Evolutionary conservation across 352 stramenopile genomes (phyloP), one percentile per base, ranked within the genome.

Genomic region (Phytopythium kandeliae): DNA sequence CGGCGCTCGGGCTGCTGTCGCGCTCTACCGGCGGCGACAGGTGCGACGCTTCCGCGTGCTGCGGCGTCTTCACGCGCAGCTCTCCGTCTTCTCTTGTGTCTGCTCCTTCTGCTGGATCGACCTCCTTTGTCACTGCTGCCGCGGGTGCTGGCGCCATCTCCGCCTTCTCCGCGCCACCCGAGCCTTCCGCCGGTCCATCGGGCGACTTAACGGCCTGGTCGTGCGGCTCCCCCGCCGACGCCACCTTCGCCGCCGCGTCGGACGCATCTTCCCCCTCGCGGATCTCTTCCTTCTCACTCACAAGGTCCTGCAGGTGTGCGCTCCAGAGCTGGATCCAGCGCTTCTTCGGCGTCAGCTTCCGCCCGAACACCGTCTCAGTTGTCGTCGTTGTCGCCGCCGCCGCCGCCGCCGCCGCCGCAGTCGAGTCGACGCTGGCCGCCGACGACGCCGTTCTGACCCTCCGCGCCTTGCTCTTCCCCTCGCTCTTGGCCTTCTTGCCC

Each of bases 261-360:
- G 0, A 0, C 19, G 38, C 46, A 26, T 64, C 41, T 8, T 36
- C 44, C 3, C 31, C 19, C 22, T 62, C 59, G 8, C 30, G 53
- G 12, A 33, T 51, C 26, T 48, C 67, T 13, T 51, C 50, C 35
- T 46, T 46, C 3, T 46, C 40, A 22, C 40, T 45, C 19, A 34
- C 33, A 15, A 38, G 24, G 38, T 66, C 44, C 42, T 67, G 66
- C 47, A 71, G 36, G 57, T 90, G 67, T 16, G 71, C 67, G 33
- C 63, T 87, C 80, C 80, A 91, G 6, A 70, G 54, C 61, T 81
- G 74, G 43, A 91, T 89, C 80, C 80, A 91, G 49, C 71, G 70
- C 65, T 86, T 81, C 66, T 91, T 89, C 48, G 78, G 80, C 50
- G 80, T 87, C 16, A 87, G 58, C 26, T 69, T 73, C 21, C 63